Conservation (phyloP, 805 yeast species). For the Yarrowia bubula region DNA sequence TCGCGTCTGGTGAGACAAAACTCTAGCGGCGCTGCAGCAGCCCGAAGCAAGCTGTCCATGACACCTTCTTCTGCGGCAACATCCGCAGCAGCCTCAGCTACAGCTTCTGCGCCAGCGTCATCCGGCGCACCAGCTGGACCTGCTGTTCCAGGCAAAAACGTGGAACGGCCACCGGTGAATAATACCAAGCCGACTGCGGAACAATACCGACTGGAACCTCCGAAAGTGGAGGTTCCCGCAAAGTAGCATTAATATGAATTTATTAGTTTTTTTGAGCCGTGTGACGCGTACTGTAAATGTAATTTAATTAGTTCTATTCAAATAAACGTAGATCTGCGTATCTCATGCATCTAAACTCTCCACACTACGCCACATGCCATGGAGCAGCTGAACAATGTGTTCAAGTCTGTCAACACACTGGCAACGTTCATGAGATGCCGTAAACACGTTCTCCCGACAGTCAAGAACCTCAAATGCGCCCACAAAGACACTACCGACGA, state of each 20-base stretch:
- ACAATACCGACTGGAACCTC: constrained; percentile 4
- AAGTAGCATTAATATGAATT: constrained; percentile 13
- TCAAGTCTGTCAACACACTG: constrained; percentile 16
- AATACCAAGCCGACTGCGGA: neutral
- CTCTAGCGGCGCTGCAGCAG: neutral
- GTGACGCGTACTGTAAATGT: neutral
- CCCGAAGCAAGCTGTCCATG: constrained; percentile 15
- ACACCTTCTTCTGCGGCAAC: neutral
- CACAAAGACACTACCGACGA: constrained; percentile 31
- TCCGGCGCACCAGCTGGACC: neutral
- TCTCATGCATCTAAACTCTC: neutral
- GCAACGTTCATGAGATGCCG: constrained; percentile 17
- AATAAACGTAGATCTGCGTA: neutral
- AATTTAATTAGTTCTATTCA: neutral
- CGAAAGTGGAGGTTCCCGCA: constrained; percentile 21
- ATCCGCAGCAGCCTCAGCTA: neutral
- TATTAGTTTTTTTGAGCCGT: no score
- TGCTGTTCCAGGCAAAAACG: neutral
- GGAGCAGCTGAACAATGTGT: constrained; percentile 12
- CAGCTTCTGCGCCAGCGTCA: neutral
- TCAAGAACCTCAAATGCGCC: neutral
- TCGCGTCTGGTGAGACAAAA: constrained; percentile 3
- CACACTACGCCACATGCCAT: neutral
- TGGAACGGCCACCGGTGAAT: neutral
- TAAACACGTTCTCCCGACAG: constrained; percentile 19